Percentiles rank a stretch among this genome's conserved stretches.
Evolutionary conservation across 169 alveolate species (phyloP).

Genomic region (Perkinsus chesapeaki): DNA sequence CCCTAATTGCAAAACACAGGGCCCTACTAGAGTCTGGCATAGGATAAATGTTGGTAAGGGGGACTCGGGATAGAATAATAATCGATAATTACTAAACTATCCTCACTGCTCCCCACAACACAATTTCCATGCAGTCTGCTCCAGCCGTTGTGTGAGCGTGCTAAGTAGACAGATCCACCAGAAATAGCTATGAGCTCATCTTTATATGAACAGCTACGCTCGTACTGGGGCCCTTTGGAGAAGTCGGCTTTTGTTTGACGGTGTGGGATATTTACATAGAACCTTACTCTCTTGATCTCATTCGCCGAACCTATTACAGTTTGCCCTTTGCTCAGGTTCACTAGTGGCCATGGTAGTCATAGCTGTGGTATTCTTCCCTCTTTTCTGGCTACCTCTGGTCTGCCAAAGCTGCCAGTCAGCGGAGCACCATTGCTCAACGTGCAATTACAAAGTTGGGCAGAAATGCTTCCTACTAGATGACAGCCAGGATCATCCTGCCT

Average conservation of each 20-base stretch:
- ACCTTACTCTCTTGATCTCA: too few species aligned
- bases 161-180: too few species aligned
- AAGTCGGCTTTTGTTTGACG: too few species aligned
- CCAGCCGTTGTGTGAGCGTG: too few species aligned
- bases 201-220: too few species aligned
- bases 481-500: not conserved
- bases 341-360: not conserved
- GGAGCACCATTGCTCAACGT: not conserved
- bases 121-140: too few species aligned
- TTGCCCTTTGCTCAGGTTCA: not conserved
- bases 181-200: too few species aligned
- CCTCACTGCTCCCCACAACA: too few species aligned
- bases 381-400: not conserved
- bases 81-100: too few species aligned
- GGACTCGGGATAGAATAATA: not conserved
- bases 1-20: not conserved
- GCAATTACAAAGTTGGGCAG: not conserved
- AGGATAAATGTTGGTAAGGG: not conserved
- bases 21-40: not conserved
- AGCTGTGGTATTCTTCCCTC: not conserved
- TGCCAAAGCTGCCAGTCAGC: not conserved
- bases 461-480: not conserved
- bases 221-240: too few species aligned
- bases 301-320: too few species aligned
- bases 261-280: too few species aligned